Percentiles rank a stretch among this genome's conserved stretches.
phyloP scores from a whole-genome alignment of 768 basidiomycete genomes.

The Agaricus sinodeliciosus region DNA sequence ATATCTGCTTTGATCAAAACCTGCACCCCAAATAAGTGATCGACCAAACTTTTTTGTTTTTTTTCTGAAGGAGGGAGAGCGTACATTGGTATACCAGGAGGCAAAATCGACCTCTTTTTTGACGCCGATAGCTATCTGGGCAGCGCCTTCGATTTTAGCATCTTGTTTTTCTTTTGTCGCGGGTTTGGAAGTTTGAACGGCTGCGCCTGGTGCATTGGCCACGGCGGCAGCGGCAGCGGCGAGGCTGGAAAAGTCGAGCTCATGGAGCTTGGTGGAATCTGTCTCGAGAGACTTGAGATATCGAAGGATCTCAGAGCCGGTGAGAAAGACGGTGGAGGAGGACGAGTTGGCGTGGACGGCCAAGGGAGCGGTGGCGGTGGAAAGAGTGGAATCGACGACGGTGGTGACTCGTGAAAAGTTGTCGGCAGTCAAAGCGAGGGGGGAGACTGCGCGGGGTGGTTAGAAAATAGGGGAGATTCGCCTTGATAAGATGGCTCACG shows the following conservation, averaged over 20 bases:
- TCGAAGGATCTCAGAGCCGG: constrained; percentile 65
- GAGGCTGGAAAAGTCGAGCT: constrained; percentile 66
- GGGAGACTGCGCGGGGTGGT: constrained; percentile 55
- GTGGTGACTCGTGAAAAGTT: constrained; percentile 68
- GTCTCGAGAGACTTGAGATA: constrained; percentile 73
- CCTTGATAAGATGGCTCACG: constrained; percentile 44
- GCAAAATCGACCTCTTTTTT: constrained; percentile 96
- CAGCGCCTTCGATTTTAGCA: constrained; percentile 79
- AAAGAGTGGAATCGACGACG: constrained; percentile 74
- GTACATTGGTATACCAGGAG: constrained; percentile 87
- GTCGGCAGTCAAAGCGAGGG: constrained; percentile 59
- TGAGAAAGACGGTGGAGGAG: constrained; percentile 67
- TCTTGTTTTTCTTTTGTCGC: constrained; percentile 59
- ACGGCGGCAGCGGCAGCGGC: constrained; percentile 28
- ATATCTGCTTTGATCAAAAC: constrained; percentile 98
- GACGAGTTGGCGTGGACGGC: constrained; percentile 76
- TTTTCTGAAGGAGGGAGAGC: constrained; percentile 16
- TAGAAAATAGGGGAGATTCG: background rate
- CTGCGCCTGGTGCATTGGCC: constrained; percentile 20
- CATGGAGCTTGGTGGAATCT: constrained; percentile 54
- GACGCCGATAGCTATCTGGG: constrained; percentile 90
- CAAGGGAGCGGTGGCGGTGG: constrained; percentile 56
- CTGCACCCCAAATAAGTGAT: constrained; percentile 31
- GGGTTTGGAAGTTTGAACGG: constrained; percentile 31
- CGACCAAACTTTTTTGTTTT: background rate